Percentiles rank a stretch among this genome's conserved stretches.
These are phyloP conservation scores for Volutella citrinella DNA, from an alignment of 2,329 filamentous ascomycete species.

Conservation along the genomic window DNA sequence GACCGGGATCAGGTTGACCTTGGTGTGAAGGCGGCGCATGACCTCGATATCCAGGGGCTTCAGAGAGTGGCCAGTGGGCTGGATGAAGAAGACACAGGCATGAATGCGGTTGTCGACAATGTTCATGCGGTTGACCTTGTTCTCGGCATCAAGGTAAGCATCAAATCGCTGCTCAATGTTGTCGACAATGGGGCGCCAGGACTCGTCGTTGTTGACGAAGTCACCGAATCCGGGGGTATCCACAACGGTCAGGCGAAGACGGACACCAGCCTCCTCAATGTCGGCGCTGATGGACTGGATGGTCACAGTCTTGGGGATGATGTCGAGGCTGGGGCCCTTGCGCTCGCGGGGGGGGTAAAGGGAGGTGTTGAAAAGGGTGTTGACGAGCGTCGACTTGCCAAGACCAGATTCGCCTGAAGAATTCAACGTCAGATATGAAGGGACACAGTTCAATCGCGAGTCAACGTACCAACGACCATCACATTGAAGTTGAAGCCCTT, in stretches of 20 bases:
- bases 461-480: slow-evolving; percentile 94
- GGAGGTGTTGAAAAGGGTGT: slow-evolving; percentile 99
- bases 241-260: slow-evolving; percentile 92
- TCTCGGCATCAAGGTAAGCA: slow-evolving; percentile 97
- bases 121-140: slow-evolving; percentile 99
- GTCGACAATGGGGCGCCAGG: slow-evolving; percentile 97
- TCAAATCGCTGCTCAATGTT: slow-evolving; percentile 99
- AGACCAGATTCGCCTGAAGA: slow-evolving; percentile 90
- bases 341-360: slow-evolving; percentile 98
- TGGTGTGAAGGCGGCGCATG: slow-evolving; percentile 98
- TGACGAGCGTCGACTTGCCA: slow-evolving; percentile 98
- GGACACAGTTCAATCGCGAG: neutral
- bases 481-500: slow-evolving; percentile 99
- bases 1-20: slow-evolving; percentile 99
- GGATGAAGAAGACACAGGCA: slow-evolving; percentile 99
- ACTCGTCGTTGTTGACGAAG: slow-evolving; percentile 99
- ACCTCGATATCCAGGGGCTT: slow-evolving; percentile 99
- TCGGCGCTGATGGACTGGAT: slow-evolving; percentile 95
- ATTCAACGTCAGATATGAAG: neutral
- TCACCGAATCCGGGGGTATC: slow-evolving; percentile 98
- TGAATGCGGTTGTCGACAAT: slow-evolving; percentile 99
- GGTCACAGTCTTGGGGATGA: slow-evolving; percentile 95
- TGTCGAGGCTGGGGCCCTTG: slow-evolving; percentile 94
- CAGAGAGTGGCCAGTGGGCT: slow-evolving; percentile 95
- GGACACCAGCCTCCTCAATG: slow-evolving; percentile 97